Evolutionary conservation across 2,329 filamentous ascomycete genomes (phyloP).

Genomic region (Aspergillus luchuensis): DNA sequence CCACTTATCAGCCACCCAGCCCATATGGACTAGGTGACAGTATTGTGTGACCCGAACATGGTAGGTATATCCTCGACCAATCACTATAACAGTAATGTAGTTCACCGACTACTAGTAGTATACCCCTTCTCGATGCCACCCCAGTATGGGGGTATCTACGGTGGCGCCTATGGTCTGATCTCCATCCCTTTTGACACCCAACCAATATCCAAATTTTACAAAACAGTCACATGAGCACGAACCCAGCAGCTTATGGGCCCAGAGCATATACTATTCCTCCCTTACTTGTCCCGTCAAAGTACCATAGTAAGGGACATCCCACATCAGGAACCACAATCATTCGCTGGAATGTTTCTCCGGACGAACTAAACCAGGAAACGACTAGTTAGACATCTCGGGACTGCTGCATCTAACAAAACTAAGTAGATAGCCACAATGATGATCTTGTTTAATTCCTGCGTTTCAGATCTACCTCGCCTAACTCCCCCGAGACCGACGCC

Average conservation of each 20-base stretch:
- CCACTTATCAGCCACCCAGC: background rate
- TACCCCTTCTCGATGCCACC: background rate
- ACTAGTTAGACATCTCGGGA: background rate
- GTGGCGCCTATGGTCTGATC: background rate
- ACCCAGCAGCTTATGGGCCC: no score
- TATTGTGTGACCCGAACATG: background rate
- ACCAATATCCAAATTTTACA: no score
- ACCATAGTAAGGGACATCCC: no score
- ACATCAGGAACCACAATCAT: background rate
- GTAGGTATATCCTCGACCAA: background rate
- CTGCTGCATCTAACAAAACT: background rate
- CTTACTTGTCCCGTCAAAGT: no score
- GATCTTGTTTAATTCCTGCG: background rate
- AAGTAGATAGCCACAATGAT: background rate
- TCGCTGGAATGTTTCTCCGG: slow-evolving; percentile 6
- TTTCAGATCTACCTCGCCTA: background rate
- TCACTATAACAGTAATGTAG: background rate
- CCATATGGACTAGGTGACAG: background rate
- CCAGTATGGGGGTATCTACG: no score
- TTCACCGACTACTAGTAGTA: background rate
- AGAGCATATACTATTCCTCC: no score
- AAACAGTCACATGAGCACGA: no score
- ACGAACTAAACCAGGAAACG: background rate
- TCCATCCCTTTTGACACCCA: no score
- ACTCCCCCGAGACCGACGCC: no score